Base-by-base conservation (phyloP, 768 basidiomycete genomes). In the Galerina marginata region DNA sequence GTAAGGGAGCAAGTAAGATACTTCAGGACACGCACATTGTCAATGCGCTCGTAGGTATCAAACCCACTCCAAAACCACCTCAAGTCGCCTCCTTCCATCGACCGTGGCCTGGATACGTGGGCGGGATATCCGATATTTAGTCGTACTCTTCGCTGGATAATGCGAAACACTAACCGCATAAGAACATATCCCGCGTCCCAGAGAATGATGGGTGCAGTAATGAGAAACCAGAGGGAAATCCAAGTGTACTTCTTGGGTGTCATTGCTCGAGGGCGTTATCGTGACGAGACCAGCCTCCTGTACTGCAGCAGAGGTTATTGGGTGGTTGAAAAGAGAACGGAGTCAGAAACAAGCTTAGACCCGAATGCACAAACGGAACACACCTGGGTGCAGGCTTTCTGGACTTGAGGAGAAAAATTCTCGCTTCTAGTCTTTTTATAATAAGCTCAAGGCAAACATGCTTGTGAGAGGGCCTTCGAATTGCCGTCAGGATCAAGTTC, bases 1-100 rank as follows among this genome's bases (percentile, higher is more conserved):
- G 26, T 20, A 59, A 25, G 51, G 37, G 29, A 61, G 33, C 14
- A 51, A 50, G 25, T 42, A 20, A 20, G 20, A 20, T 20, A 1
- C 20, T 44, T 38, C 47, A 63, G 37, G 62, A 26, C 29, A 52
- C 56, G 26, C 53, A 69, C 74, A 60, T 72, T 68, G 67, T 76
- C 72, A 25, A 92, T 71, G 11, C 84, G 76, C 63, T 86, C 88
- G 72, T 90, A 91, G 54, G 85, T 60, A 60, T 81, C 84, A 70
- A 93, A 93, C 2, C 86, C 86, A 55, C 81, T 79, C 92, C 92
- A 94, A 55, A 93, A 84, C 92, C 92, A 93, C 63, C 91, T 85
- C 40, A 93, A 79, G 75, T 93, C 91, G 2, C 92, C 92, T 0
- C 89, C 91, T 43, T 71, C 71, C 77, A 80, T 77, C 2, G 79